Percentiles rank a stretch among this genome's conserved stretches.
Conservation (phyloP, 23 red algal species). For the Gracilaria caudata region DNA sequence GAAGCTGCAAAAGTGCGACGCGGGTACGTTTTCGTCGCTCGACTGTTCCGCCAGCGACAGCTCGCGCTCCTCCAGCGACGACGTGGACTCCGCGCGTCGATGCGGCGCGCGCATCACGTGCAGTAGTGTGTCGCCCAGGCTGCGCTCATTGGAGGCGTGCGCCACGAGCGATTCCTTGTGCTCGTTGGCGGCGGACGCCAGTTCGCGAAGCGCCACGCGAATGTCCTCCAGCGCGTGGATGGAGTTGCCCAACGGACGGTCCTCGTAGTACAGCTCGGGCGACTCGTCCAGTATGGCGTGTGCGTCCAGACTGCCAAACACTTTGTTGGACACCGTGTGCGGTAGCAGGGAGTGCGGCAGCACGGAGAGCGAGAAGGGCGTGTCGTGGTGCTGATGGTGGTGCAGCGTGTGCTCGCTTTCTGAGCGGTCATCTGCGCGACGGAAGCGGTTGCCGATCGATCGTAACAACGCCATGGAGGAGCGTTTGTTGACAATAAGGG, state of each 20-base stretch:
- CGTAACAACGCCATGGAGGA: conserved; percentile 34
- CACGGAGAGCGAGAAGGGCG: conserved; percentile 1
- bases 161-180: conserved; percentile 74
- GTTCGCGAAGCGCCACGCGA: conserved; percentile 51
- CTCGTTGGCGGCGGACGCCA: conserved; percentile 59
- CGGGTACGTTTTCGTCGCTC: conserved; percentile 23
- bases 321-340: conserved; percentile 15
- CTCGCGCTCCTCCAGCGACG: conserved; percentile 17
- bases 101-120: conserved; percentile 41
- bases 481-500: background rate
- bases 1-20: conserved; percentile 42
- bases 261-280: conserved; percentile 76
- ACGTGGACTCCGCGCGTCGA: background rate
- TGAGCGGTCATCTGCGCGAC: conserved; percentile 42
- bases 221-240: conserved; percentile 71
- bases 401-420: background rate
- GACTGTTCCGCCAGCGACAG: background rate
- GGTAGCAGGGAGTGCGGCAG: conserved; percentile 28
- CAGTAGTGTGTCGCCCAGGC: conserved; percentile 49
- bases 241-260: conserved; percentile 65
- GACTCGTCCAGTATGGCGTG: conserved; percentile 35
- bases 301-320: conserved; percentile 5
- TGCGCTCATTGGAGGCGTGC: conserved; percentile 31
- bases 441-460: conserved; percentile 66
- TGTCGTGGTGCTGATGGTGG: conserved; percentile 14